phyloP scores from a whole-genome alignment of 805 yeast genomes.

The Cyberlindnera maclurae region DNA sequence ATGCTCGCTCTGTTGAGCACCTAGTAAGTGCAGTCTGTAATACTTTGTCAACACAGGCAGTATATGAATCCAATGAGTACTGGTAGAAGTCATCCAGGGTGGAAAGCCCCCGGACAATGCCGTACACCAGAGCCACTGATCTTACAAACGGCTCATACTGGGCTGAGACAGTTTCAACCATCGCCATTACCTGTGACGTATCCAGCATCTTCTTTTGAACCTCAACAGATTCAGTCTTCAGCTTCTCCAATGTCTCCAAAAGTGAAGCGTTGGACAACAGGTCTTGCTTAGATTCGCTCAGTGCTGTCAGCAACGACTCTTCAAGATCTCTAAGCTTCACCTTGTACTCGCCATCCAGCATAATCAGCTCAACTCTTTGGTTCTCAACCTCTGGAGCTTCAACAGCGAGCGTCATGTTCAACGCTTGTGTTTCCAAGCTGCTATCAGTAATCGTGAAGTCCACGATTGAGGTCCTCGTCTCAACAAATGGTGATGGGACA shows the following conservation, averaged over 20 bases:
- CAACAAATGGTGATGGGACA: conserved; percentile 44
- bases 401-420: conserved; percentile 46
- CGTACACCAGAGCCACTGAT: conserved; percentile 44
- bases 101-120: conserved; percentile 36
- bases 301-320: conserved; percentile 43
- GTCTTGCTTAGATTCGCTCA: conserved; percentile 51
- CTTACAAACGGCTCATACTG: conserved; percentile 48
- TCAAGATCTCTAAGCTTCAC: conserved; percentile 51
- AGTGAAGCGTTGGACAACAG: conserved; percentile 63
- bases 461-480: conserved; percentile 53
- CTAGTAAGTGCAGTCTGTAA: conserved; percentile 6
- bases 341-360: conserved; percentile 53
- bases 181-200: conserved; percentile 45
- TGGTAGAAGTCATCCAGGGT: conserved; percentile 48
- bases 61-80: conserved; percentile 43
- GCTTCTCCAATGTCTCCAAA: conserved; percentile 48
- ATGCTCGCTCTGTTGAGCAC: conserved; percentile 16
- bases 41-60: conserved; percentile 29
- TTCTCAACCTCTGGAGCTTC: conserved; percentile 62
- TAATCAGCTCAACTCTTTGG: conserved; percentile 46
- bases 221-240: conserved; percentile 56
- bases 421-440: conserved; percentile 54
- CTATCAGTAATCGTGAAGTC: conserved; percentile 71
- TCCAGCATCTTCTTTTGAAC: conserved; percentile 48
- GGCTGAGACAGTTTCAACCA: conserved; percentile 42